Base-by-base conservation (phyloP, 2,329 filamentous ascomycete genomes). In the Diaporthe humulicola region DNA sequence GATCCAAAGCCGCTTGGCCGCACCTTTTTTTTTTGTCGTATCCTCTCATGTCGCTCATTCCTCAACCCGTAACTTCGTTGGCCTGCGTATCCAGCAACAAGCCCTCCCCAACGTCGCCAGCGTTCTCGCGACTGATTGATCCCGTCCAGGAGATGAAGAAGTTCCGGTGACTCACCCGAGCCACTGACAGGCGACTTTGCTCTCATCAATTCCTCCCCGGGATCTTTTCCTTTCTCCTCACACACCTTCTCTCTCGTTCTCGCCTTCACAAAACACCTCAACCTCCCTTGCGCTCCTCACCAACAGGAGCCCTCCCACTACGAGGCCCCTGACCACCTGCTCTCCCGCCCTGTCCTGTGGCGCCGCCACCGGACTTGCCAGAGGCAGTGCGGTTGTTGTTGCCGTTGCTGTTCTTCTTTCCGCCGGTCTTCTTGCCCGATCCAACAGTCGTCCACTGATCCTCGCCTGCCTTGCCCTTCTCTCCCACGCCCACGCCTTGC, bases 281-380 rank as follows among this genome's bases (percentile, higher is more conserved):
- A 56, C 74, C 74, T 10, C 74, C 74, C 71, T 74, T 75, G 22
- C 71, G 71, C 28, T 75, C 74, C 52, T 74, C 74, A 15, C 66
- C 52, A 45, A 56, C 45, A 12, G 71, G 50, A 69, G 7, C 40
- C 8, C 36, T 70, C n/a, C 58, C 57, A 58, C 66, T 48, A 40
- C 58, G 28, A 12, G 25, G 17, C 50, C 54, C 17, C 33, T 48
- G 45, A 15, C 38, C 28, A 10, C 45, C 40, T 36, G 61, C 22
- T 38, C 57, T 38, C 15, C 66, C 48, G 19, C 28, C 17, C 22
- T 40, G 33, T 48, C 40, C 42, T 2, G 36, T 48, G 40, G 58
- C 70, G 12, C 57, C n/a, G 19, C 52, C 40, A 33, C 22, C 15
- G 10, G 54, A 19, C 30, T 45, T 58, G 40, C 54, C 28, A 60